These are phyloP conservation scores for Limnomonas spitsbergensis DNA, from an alignment of 139 green algal genomes.

Conservation along the genomic window DNA sequence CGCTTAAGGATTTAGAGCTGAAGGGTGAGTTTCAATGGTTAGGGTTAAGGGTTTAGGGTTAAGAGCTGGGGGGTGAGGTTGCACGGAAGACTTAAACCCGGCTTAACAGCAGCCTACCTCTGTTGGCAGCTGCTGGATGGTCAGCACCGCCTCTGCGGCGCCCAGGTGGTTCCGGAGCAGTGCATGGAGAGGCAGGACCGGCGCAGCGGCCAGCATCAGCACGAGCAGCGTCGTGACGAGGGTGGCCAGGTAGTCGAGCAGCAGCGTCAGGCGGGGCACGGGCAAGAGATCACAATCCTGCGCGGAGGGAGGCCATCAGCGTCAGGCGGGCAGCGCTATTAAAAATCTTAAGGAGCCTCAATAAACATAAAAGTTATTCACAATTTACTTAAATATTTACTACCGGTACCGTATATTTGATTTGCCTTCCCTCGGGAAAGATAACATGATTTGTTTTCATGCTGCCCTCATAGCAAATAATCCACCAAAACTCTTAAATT, in stretches of 20 bases:
- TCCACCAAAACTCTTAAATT: neutral
- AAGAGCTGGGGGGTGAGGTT: no score
- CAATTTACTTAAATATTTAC: no score
- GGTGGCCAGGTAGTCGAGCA: neutral
- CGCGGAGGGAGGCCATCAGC: neutral
- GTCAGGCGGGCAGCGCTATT: neutral
- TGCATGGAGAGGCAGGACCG: neutral
- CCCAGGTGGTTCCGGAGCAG: no score
- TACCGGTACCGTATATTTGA: no score
- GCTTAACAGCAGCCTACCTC: no score
- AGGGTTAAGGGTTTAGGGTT: no score
- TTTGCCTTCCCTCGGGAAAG: no score
- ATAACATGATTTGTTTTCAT: no score
- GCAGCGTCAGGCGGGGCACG: neutral
- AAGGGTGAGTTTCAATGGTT: no score
- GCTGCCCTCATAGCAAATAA: slow-evolving; percentile 1
- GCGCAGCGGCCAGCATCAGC: neutral
- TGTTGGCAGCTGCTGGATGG: neutral
- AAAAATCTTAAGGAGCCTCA: neutral
- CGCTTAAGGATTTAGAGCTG: no score
- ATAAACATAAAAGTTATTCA: neutral
- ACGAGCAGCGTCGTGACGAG: neutral
- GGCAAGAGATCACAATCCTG: neutral
- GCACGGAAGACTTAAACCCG: no score
- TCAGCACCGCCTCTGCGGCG: no score